Conservation (phyloP, 495 filamentous ascomycete genomes). For the Talaromyces nanjingensis region DNA sequence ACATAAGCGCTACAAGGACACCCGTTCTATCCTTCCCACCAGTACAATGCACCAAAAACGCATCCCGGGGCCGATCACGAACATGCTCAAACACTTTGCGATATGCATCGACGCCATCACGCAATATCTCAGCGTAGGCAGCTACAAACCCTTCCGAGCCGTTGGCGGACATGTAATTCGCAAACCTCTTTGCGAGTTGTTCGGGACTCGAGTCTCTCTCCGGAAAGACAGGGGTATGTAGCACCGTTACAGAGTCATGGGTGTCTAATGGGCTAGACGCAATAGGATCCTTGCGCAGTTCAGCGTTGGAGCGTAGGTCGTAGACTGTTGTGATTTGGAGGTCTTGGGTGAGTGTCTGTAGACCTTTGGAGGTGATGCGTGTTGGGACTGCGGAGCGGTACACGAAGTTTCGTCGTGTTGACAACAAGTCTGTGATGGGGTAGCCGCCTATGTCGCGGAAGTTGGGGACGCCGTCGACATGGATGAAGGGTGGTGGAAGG, state of each 20-base stretch:
- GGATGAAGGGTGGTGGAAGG: constrained; percentile 44
- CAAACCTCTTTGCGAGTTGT: constrained; percentile 6
- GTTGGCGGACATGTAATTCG: constrained; percentile 15
- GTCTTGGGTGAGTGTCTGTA: constrained; percentile 31
- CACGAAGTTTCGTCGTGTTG: constrained; percentile 34
- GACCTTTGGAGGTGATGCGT: constrained; percentile 43
- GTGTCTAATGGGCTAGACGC: constrained; percentile 10
- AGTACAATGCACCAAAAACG: constrained; percentile 54
- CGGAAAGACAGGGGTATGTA: constrained; percentile 48
- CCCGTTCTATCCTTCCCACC: constrained; percentile 64
- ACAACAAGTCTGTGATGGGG: constrained; percentile 19
- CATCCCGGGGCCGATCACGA: constrained; percentile 28
- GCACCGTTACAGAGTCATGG: constrained; percentile 22
- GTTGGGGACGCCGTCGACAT: constrained; percentile 43
- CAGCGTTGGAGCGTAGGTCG: constrained; percentile 58
- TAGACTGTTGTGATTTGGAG: constrained; percentile 56
- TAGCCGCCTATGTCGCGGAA: constrained; percentile 48
- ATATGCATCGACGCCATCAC: constrained; percentile 23
- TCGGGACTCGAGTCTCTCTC: constrained; percentile 34
- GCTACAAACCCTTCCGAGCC: constrained; percentile 46
- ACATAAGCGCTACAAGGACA: constrained; percentile 48
- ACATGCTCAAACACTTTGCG: constrained; percentile 32
- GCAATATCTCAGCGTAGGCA: constrained; percentile 47
- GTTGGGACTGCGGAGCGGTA: constrained; percentile 47
- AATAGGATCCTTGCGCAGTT: constrained; percentile 31